phyloP scores from a whole-genome alignment of 2,329 filamentous ascomycete genomes.

The Penicillium sp. region DNA sequence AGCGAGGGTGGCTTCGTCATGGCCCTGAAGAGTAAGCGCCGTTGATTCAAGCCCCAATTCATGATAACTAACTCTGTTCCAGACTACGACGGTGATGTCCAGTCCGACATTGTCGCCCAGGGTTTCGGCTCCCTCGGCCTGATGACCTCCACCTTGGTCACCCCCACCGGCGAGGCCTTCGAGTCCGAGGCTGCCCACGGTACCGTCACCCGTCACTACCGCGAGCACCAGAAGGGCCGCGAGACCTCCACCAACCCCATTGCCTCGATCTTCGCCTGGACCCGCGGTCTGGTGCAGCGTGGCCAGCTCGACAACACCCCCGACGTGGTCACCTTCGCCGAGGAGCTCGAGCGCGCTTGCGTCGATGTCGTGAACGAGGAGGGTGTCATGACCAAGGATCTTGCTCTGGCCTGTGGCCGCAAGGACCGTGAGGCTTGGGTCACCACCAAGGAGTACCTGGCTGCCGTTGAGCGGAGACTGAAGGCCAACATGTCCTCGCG shows the following conservation, averaged over 20 bases:
- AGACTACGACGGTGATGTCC: conserved; percentile 99
- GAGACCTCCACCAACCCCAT: conserved; percentile 99
- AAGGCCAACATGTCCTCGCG: conserved; percentile 59
- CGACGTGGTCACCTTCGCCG: conserved; percentile 83
- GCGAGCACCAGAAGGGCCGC: conserved; percentile 95
- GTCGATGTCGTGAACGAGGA: conserved; percentile 90
- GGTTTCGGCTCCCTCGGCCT: conserved; percentile 96
- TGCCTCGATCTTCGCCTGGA: conserved; percentile 98
- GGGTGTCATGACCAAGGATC: conserved; percentile 98
- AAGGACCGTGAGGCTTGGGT: conserved; percentile 78
- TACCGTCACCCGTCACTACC: conserved; percentile 96
- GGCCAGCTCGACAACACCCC: conserved; percentile 90
- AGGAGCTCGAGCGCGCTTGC: conserved; percentile 86
- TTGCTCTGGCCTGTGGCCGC: conserved; percentile 91
- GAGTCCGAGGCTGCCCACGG: conserved; percentile 97
- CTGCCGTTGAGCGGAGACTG: conserved; percentile 84
- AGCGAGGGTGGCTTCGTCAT: conserved; percentile 93
- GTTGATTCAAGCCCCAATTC: not conserved
- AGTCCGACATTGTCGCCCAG: conserved; percentile 96
- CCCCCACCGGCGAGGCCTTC: conserved; percentile 92
- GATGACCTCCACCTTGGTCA: conserved; percentile 97
- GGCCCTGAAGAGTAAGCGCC: conserved; percentile 86
- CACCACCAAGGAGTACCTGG: conserved; percentile 84
- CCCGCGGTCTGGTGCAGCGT: conserved; percentile 84
- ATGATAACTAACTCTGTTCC: conserved; percentile 3